Base-by-base conservation (phyloP, 2,329 filamentous ascomycete genomes). In the Fusarium tuaranense region DNA sequence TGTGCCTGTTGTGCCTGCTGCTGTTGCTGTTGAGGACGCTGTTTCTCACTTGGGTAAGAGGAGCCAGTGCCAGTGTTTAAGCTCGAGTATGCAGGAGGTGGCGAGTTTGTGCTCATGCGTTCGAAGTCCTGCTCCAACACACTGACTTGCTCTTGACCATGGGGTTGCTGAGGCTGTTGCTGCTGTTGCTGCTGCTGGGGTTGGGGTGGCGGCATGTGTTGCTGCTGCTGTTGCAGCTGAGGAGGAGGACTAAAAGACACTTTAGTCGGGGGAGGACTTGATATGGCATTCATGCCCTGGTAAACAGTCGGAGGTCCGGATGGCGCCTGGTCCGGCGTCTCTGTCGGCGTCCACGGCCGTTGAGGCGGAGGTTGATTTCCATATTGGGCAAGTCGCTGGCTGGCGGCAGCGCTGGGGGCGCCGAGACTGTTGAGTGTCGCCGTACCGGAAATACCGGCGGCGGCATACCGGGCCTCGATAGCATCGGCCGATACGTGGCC, bases 1-100 rank as follows among this genome's bases (percentile, higher is more conserved):
- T 51, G 46, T 9, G 16, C 2, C 46, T 51, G 48, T 14, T 53
- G 48, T 13, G 48, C 48, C 16, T 53, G 48, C 27, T n/a, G 48
- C 18, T 53, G 48, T 14, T 53, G 48, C 25, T 53, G 81, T 63
- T 82, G 83, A 34, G 88, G 85, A 70, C 88, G 86, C 78, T 91
- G 90, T 81, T 98, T 98, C 80, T 98, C 95, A 74, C 90, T 91
- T 0, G 95, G 92, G 82, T 95, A 97, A 84, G 89, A 77, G 83
- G 91, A 78, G 82, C 87, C 79, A 32, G 83, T 82, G 46, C 82
- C 83, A 1, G 87, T 83, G 67, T 87, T 90, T 55, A 97, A 90
- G 78, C 92, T 97, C 12, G 95, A 97, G 83, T 99, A 99, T 7
- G 97, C 96, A n/a, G 97, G 97, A 22, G 97, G 97, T 16, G 96